Conservation (phyloP, 179 eudicot species). For the Pouteria campechiana region DNA sequence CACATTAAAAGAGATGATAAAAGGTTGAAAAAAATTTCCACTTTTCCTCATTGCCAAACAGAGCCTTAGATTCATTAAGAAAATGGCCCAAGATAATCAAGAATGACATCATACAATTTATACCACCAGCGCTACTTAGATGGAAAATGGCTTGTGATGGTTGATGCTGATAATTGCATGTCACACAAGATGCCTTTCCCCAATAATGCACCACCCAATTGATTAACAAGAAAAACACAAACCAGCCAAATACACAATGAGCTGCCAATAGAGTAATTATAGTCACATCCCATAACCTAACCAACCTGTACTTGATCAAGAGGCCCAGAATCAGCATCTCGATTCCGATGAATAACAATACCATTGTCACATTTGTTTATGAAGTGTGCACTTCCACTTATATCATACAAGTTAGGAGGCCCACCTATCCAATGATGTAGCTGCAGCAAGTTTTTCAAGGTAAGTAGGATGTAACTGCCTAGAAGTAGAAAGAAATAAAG, state of each 20-base stretch:
- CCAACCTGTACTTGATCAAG: constrained; percentile 67
- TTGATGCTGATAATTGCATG: no score
- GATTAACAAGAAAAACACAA: not conserved
- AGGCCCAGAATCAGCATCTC: constrained; percentile 83
- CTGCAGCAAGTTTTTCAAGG: constrained; percentile 19
- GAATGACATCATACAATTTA: no score
- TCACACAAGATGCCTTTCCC: no score
- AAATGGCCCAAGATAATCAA: no score
- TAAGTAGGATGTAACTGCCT: not conserved
- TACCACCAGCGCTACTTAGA: no score
- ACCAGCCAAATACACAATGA: not conserved
- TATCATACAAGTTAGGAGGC: constrained; percentile 82
- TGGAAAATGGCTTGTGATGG: no score
- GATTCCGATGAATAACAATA: constrained; percentile 83
- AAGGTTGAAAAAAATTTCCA: no score
- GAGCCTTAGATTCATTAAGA: no score
- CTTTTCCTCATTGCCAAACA: no score
- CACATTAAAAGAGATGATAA: no score
- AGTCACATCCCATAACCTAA: no score
- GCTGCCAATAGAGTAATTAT: not conserved
- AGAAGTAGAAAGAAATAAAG: not conserved
- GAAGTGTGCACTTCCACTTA: constrained; percentile 96
- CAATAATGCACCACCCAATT: not conserved
- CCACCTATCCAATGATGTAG: constrained; percentile 65
- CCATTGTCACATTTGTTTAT: constrained; percentile 96